Evolutionary conservation across 2,329 filamentous ascomycete species (phyloP).

Genomic region (Diaporthe eres): DNA sequence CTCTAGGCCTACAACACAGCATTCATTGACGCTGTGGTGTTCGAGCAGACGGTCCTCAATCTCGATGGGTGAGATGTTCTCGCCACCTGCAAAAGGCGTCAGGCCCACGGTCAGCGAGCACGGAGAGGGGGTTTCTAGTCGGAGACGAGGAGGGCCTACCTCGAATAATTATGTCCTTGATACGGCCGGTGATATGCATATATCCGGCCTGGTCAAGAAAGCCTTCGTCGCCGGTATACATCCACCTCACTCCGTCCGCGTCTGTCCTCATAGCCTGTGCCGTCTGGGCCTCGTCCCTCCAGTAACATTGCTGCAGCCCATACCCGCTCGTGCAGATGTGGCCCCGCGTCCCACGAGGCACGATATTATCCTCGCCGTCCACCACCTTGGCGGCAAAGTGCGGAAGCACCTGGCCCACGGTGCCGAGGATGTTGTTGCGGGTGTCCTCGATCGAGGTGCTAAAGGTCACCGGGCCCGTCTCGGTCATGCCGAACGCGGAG

Average conservation of each 20-base stretch:
- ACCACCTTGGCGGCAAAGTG: background rate
- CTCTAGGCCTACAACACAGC: constrained; percentile 7
- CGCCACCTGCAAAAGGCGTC: background rate
- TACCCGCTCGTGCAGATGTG: constrained; percentile 78
- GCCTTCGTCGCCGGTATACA: constrained; percentile 69
- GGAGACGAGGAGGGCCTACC: background rate
- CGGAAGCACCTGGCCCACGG: background rate
- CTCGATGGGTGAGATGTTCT: constrained; percentile 10
- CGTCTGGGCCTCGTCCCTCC: constrained; percentile 62
- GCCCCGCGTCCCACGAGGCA: constrained; percentile 69
- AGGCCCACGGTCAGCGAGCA: background rate
- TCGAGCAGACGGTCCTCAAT: constrained; percentile 7
- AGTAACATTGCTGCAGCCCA: constrained; percentile 72
- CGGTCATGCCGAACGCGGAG: background rate
- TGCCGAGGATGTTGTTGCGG: background rate
- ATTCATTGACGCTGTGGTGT: background rate
- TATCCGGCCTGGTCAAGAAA: constrained; percentile 61
- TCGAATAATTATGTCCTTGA: constrained; percentile 59
- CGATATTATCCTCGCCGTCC: constrained; percentile 57
- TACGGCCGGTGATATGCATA: constrained; percentile 73
- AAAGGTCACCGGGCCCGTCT: constrained; percentile 2
- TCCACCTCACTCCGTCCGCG: constrained; percentile 62
- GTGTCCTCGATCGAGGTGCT: background rate
- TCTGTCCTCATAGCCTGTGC: constrained; percentile 47
- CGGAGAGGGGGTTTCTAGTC: background rate